A percentile compares a stretch with the other conserved stretches of the same genome.
Conservation (phyloP, 2,329 filamentous ascomycete species). For the Paracamarosporium sp. region DNA sequence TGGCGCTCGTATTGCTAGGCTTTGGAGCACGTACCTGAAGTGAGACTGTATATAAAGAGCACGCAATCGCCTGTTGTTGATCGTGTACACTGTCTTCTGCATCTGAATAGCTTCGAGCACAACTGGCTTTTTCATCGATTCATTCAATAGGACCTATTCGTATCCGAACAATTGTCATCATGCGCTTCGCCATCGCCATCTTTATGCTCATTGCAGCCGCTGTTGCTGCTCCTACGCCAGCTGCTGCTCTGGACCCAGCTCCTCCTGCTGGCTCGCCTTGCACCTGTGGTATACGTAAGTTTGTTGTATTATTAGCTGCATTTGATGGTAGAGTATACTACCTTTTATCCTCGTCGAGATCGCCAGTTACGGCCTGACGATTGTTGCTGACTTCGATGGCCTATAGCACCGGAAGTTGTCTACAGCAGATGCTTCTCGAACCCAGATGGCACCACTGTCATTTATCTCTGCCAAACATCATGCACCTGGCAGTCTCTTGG, state of each 20-base stretch:
- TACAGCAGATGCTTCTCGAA: slow-evolving; percentile 3
- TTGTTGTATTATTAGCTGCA: background rate
- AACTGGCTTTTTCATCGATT: no score
- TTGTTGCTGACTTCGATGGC: background rate
- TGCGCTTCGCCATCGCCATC: slow-evolving; percentile 3
- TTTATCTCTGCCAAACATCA: background rate
- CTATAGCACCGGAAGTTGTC: background rate
- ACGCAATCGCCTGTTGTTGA: background rate
- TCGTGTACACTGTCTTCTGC: background rate
- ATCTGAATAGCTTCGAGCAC: background rate
- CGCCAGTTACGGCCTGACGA: background rate
- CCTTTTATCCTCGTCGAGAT: no score
- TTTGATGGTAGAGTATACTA: background rate
- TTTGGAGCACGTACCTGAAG: background rate
- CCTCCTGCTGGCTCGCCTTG: slow-evolving; percentile 1
- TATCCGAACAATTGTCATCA: background rate
- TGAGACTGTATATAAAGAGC: background rate
- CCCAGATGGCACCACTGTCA: background rate
- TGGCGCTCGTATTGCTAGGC: background rate
- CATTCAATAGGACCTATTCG: background rate
- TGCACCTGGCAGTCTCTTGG: slow-evolving; percentile 5
- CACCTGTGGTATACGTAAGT: slow-evolving; percentile 1
- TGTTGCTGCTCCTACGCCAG: background rate
- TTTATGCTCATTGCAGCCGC: background rate
- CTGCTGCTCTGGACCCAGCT: background rate